These are phyloP conservation scores for Ceratobasidium sp. DNA, from an alignment of 1,284 basidiomycete species.

Conservation along the genomic window DNA sequence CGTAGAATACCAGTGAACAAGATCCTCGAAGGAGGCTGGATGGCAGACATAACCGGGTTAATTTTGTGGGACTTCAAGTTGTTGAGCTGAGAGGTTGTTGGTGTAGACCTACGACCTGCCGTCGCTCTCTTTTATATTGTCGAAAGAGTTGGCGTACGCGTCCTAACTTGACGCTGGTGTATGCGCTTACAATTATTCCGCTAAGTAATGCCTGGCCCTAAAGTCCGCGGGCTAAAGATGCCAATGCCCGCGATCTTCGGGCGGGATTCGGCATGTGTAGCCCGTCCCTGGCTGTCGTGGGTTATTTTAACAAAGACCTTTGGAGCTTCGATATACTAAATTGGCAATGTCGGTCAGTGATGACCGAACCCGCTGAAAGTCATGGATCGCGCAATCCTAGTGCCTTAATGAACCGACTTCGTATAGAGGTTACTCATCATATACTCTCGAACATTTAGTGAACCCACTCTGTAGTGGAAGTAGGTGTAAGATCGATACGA, in stretches of 20 bases:
- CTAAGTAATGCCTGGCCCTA: background rate
- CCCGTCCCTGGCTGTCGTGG: background rate
- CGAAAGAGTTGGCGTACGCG: background rate
- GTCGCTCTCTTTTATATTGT: background rate
- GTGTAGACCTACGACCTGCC: background rate
- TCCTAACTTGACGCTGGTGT: background rate
- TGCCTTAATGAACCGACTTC: no score
- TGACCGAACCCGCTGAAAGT: background rate
- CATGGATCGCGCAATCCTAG: no score
- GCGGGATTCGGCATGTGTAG: background rate
- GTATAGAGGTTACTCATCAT: no score
- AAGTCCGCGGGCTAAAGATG: background rate
- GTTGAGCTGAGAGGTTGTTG: background rate
- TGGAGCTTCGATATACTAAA: background rate
- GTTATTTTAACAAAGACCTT: no score
- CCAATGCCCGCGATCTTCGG: background rate
- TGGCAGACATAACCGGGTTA: background rate
- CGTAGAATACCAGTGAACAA: slow-evolving; percentile 13
- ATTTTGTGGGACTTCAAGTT: background rate
- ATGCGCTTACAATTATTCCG: no score
- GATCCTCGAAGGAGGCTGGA: slow-evolving; percentile 28
- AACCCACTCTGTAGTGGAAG: no score
- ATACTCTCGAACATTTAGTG: no score
- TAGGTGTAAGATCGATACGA: no score
- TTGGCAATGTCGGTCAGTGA: background rate